Evolutionary conservation across 2,329 filamentous ascomycete genomes (phyloP).

Genomic region (Dothiorella sarmentorum): DNA sequence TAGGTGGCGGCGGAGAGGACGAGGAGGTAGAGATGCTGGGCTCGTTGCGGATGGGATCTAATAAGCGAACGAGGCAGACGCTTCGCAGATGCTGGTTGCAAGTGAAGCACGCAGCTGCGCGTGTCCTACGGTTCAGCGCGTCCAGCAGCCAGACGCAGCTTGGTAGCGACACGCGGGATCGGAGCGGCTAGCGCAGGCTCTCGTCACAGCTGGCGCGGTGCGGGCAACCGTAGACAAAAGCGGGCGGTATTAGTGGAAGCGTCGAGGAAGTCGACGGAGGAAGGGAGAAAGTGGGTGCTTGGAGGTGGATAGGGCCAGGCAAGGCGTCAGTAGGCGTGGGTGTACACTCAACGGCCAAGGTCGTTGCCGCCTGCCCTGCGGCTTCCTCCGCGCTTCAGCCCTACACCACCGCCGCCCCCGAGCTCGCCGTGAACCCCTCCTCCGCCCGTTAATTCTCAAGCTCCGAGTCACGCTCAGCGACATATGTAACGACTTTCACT

Average conservation of each 20-base stretch:
- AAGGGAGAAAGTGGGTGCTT: neutral
- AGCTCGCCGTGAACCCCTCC: slow-evolving; percentile 8
- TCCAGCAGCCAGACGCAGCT: neutral
- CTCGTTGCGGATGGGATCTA: neutral
- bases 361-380: slow-evolving; percentile 6
- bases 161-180: neutral
- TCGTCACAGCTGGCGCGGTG: neutral
- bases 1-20: neutral
- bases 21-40: neutral
- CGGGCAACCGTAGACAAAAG: neutral
- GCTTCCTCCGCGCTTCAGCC: neutral
- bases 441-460: too few species aligned
- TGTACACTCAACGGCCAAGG: slow-evolving; percentile 3
- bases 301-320: neutral
- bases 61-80: neutral
- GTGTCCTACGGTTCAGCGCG: slow-evolving; percentile 1
- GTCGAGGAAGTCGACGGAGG: slow-evolving; percentile 1
- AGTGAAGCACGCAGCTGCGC: slow-evolving; percentile 6
- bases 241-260: neutral
- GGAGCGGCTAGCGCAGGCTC: neutral
- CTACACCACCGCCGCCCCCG: neutral
- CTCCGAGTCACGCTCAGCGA: slow-evolving; percentile 1
- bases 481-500: too few species aligned
- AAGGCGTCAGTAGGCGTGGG: neutral
- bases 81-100: neutral